A percentile compares a stretch with the other conserved stretches of the same genome.
Conservation (phyloP, 805 yeast genomes). For the Myxozyma neotropica region DNA sequence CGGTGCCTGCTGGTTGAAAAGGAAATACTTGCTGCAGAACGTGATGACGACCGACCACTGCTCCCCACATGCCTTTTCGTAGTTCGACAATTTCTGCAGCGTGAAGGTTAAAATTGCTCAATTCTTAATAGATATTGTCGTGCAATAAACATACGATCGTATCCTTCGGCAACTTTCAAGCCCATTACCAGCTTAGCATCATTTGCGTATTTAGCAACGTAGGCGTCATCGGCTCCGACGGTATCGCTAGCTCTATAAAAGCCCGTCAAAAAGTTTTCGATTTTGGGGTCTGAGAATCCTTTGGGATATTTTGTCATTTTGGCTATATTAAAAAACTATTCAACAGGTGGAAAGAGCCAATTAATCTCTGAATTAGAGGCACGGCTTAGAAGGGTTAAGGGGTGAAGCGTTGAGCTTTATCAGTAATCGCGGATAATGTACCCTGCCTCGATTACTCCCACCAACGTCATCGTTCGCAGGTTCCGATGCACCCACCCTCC, state of each 20-base stretch:
- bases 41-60: slow-evolving; percentile 13
- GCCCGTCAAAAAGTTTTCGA: not conserved
- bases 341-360: not conserved
- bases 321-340: not conserved
- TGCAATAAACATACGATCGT: slow-evolving; percentile 4
- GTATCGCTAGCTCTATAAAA: slow-evolving; percentile 10
- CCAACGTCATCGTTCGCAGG: too few species aligned
- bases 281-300: slow-evolving; percentile 2
- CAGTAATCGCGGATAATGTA: not conserved
- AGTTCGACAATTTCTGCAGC: not conserved
- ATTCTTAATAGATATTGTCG: too few species aligned
- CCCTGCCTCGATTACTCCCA: too few species aligned
- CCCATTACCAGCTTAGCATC: slow-evolving; percentile 13
- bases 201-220: not conserved
- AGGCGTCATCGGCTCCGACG: not conserved
- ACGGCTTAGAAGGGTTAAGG: too few species aligned
- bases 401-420: too few species aligned
- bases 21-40: slow-evolving; percentile 11
- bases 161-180: slow-evolving; percentile 4
- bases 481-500: too few species aligned
- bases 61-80: slow-evolving; percentile 21
- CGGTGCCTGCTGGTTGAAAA: slow-evolving; percentile 2
- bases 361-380: too few species aligned
- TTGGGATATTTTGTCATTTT: slow-evolving; percentile 8
- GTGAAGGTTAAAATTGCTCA: too few species aligned